Conservation (phyloP, 2,329 filamentous ascomycete species). For the Penicillium capsulatum region DNA sequence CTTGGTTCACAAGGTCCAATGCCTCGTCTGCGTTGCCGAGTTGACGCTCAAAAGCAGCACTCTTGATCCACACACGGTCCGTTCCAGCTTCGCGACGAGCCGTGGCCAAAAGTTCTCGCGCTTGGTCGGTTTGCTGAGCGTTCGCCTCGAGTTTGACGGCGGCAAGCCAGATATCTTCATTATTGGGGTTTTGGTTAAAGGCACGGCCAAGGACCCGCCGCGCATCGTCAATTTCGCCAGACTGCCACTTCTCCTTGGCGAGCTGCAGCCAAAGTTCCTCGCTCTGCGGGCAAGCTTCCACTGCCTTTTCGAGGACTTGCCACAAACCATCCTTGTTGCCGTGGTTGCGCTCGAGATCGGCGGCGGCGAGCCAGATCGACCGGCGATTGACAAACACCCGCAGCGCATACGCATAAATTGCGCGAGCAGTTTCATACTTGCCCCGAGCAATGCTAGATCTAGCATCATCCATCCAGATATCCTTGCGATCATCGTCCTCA, state of each 20-base stretch:
- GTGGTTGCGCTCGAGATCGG: conserved; percentile 85
- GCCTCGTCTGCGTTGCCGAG: conserved; percentile 73
- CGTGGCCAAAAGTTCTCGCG: conserved; percentile 72
- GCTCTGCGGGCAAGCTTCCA: conserved; percentile 85
- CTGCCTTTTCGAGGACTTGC: conserved; percentile 83
- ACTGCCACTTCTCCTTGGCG: conserved; percentile 89
- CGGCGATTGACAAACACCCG: conserved; percentile 85
- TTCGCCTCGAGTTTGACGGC: conserved; percentile 96
- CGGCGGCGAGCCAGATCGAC: conserved; percentile 84
- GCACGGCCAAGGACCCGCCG: conserved; percentile 79
- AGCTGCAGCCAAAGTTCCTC: conserved; percentile 95
- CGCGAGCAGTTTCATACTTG: conserved; percentile 82
- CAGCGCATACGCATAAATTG: conserved; percentile 87
- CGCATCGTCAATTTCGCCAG: conserved; percentile 81
- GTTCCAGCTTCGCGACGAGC: conserved; percentile 87
- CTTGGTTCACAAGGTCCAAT: conserved; percentile 81
- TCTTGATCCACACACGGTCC: conserved; percentile 96
- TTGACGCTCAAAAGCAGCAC: conserved; percentile 86
- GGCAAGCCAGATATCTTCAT: conserved; percentile 96
- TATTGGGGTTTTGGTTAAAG: conserved; percentile 92
- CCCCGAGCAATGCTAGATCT: conserved; percentile 74
- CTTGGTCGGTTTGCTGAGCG: conserved; percentile 75
- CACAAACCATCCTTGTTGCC: conserved; percentile 78
- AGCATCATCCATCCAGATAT: conserved; percentile 94
- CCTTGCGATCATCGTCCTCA: conserved; percentile 92